Evolutionary conservation across 139 green algal species (phyloP).

Genomic region (Auxenochlorella protothecoides): DNA sequence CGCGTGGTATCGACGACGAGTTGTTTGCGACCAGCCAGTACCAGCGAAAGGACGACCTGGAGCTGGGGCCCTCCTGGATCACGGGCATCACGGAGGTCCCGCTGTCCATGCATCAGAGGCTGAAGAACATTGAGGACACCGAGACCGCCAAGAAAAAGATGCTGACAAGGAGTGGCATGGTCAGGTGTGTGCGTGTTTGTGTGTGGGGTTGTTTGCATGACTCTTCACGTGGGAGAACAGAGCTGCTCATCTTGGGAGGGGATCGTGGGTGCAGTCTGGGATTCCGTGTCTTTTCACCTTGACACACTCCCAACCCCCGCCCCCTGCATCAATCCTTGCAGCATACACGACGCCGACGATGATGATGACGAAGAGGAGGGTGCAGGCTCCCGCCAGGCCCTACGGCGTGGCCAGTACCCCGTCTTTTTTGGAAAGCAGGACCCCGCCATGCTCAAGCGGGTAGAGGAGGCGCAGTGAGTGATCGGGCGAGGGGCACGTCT

Average conservation of each 20-base stretch:
- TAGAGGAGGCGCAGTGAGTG: background rate
- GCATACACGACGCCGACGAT: background rate
- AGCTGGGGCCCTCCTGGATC: slow-evolving; percentile 36
- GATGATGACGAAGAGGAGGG: slow-evolving; percentile 3
- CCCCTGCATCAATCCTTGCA: background rate
- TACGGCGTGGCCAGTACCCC: slow-evolving; percentile 7
- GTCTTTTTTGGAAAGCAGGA: slow-evolving; percentile 12
- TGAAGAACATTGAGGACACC: slow-evolving; percentile 78
- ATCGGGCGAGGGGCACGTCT: background rate
- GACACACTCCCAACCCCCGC: too few relatives aligned
- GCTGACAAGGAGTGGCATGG: slow-evolving; percentile 18
- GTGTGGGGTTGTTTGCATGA: background rate
- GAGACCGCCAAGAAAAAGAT: slow-evolving; percentile 63
- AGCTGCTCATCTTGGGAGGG: background rate
- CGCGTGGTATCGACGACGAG: slow-evolving; percentile 46
- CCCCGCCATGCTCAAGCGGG: background rate
- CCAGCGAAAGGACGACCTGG: slow-evolving; percentile 13
- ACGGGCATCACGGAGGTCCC: slow-evolving; percentile 70
- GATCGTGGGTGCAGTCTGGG: background rate
- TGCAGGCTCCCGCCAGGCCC: background rate
- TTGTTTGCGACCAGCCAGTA: slow-evolving; percentile 18
- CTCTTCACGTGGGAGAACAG: background rate
- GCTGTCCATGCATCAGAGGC: slow-evolving; percentile 52
- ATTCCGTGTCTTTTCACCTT: too few relatives aligned
- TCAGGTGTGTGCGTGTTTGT: background rate